Base-by-base conservation (phyloP, 2,329 filamentous ascomycete species). In the Xylariales sp. region DNA sequence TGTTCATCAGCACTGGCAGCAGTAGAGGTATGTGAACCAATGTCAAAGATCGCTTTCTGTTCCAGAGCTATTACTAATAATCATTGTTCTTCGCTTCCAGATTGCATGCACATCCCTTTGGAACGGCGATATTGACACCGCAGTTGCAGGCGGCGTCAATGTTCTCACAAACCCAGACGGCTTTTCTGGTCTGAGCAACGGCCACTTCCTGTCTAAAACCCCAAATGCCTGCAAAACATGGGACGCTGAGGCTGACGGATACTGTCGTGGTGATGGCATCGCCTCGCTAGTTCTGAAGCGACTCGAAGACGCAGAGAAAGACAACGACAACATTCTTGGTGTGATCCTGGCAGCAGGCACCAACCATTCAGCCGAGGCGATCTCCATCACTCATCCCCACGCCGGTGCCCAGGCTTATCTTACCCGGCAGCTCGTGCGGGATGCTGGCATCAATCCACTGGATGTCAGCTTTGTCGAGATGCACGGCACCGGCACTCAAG, bases 1-100 rank as follows among this genome's bases (percentile, higher is more conserved):
- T 89, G 85, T 54, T 88, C 84, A 0, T 88, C 83, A 1, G 83
- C 81, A 45, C 69, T 85, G 8, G 81, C 83, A 4, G 83, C 83
- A 1, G 80, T 89, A 32, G 80, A 87, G 48, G 65, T 4, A 71
- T 67, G 40, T 54, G 17, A 11, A 29, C 14, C 7, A 10, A 8
- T 8, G 13, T 6, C 11, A 11, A n/a, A n/a, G n/a, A n/a, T n/a
- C n/a, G 16, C 10, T 18, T 30, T 30, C 8, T 8, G 8, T 25
- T 8, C n/a, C n/a, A 8, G 23, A 25, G 23, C 8, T 25, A 8
- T 68, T 7, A 68, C 68, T 17, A 81, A 88, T 4, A 74, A 64
- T 5, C 59, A 76, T 23, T 20, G 11, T 8, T n/a, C 25, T 14
- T 15, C 16, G 28, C 11, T 7, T 10, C 10, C 15, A 39, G 37